Conservation (phyloP, 805 yeast species). For the Pichia deserticola region DNA sequence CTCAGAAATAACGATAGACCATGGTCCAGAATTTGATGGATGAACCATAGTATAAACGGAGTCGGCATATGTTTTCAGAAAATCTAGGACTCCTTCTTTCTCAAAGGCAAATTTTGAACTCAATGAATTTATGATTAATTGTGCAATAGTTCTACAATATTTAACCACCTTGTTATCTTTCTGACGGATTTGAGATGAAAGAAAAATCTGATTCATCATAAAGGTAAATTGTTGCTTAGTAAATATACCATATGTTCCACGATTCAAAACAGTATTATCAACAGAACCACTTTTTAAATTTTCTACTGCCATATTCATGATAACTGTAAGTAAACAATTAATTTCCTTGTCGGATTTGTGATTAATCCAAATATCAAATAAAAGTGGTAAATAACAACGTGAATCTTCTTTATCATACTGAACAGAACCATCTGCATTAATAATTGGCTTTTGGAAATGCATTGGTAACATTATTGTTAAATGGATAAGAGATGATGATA, state of each 20-base stretch:
- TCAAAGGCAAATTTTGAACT: constrained; percentile 39
- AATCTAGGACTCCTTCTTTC: constrained; percentile 40
- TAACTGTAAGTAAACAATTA: constrained; percentile 48
- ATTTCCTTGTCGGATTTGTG: constrained; percentile 48
- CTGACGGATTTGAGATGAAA: constrained; percentile 19
- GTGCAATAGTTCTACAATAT: constrained; percentile 22
- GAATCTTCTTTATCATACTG: constrained; percentile 22
- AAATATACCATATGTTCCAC: constrained; percentile 57
- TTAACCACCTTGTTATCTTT: constrained; percentile 20
- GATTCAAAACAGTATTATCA: constrained; percentile 25
- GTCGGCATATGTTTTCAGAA: constrained; percentile 49
- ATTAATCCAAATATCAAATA: constrained; percentile 68
- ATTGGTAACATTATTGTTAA: constrained; percentile 50
- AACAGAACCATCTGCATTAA: constrained; percentile 11
- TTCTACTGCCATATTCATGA: constrained; percentile 53
- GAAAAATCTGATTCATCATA: constrained; percentile 46
- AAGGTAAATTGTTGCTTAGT: constrained; percentile 53
- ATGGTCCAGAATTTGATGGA: constrained; percentile 88
- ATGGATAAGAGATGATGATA: constrained; percentile 43
- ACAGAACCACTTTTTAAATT: constrained; percentile 31
- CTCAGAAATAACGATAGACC: constrained; percentile 68
- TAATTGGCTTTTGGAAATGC: constrained; percentile 23
- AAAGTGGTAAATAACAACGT: constrained; percentile 49
- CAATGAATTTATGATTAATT: constrained; percentile 54
- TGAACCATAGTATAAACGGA: constrained; percentile 78